Base-by-base conservation (phyloP, 352 stramenopile species). In the Lagenidium sp. region DNA sequence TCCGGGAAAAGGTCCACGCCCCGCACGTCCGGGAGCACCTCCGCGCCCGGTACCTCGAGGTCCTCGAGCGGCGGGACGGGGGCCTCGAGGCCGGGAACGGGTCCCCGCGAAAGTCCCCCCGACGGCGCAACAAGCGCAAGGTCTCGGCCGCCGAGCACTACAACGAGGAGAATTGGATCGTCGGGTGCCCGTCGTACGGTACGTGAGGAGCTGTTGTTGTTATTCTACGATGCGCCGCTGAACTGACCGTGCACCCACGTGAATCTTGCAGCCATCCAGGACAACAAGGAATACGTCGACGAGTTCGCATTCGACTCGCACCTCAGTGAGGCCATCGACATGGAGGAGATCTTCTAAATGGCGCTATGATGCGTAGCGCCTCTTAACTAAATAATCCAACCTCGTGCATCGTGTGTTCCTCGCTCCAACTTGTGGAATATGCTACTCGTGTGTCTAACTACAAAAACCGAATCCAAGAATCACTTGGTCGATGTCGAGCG, bases 221-320 rank as follows among this genome's bases (percentile, higher is more conserved):
- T n/a, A n/a, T n/a, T n/a, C n/a, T n/a, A n/a, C n/a, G n/a, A n/a
- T n/a, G n/a, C n/a, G n/a, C n/a, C n/a, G n/a, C n/a, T n/a, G n/a
- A n/a, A n/a, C n/a, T n/a, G n/a, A n/a, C n/a, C n/a, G n/a, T n/a
- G n/a, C n/a, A n/a, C n/a, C n/a, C n/a, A n/a, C n/a, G n/a, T n/a
- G n/a, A n/a, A n/a, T n/a, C n/a, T n/a, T 41, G 31, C 44, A 88
- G 68, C 78, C 26, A 84, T 86, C 44, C 80, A 58, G 19, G 72
- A 90, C 64, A 90, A 90, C 60, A 86, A 85, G 38, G 68, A 85
- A 40, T 87, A 87, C 56, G 64, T 87, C 20, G 69, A 79, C 6
- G 65, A 82, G 25, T 63, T 90, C 20, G 77, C 72, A 26, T 85
- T 85, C 36, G 71, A 90, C 52, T 86, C 77, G 41, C 67, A 85